Evolutionary conservation across 805 yeast genomes (phyloP), one percentile per base, ranked within the genome.

Genomic region (Isabelozyma pseudorhagii): DNA sequence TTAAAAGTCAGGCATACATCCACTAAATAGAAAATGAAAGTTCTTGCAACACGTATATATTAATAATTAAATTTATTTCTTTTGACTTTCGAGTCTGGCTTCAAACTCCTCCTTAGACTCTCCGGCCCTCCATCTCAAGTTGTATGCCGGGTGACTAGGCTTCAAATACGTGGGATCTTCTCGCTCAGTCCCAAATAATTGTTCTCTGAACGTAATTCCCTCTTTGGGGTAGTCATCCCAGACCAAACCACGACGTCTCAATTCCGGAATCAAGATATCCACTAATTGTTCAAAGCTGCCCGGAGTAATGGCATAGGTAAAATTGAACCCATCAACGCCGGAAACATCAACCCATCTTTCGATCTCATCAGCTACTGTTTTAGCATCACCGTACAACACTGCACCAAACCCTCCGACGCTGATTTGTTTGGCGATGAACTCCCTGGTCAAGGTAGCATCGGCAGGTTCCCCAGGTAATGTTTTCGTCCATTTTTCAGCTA

Each of bases 261-360:
- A 58, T 46, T 64, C 76, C 9, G 78, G 77, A 18, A 74, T 55
- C 36, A 74, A 52, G 27, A 51, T 53, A 8, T 72, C 67, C 25
- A 71, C 71, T 40, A 74, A 53, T 11, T 75, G 75, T 50, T 68
- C 70, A 44, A 68, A 63, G 4, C 70, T 54, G 4, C 67, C 71
- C 18, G 74, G 76, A 17, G 62, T 54, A 8, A 69, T 59, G 1
- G 76, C 68, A 52, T 71, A 67, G 2, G 69, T 65, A 42, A 75
- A 56, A 49, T 75, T 75, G 54, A 74, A 72, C 0, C 79, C 79
- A 51, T 75, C 80, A 21, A 75, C 64, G 44, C 67, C 75, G 14
- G 71, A 62, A 18, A 63, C 59, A 10, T 67, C 67, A 6, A 68
- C 71, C 71, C 75, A 75, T 42, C 57, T 49, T 49, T 72, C 71